Evolutionary conservation across 2,329 filamentous ascomycete genomes (phyloP), one percentile per base, ranked within the genome.

Genomic region (Amylocarpus encephaloides): DNA sequence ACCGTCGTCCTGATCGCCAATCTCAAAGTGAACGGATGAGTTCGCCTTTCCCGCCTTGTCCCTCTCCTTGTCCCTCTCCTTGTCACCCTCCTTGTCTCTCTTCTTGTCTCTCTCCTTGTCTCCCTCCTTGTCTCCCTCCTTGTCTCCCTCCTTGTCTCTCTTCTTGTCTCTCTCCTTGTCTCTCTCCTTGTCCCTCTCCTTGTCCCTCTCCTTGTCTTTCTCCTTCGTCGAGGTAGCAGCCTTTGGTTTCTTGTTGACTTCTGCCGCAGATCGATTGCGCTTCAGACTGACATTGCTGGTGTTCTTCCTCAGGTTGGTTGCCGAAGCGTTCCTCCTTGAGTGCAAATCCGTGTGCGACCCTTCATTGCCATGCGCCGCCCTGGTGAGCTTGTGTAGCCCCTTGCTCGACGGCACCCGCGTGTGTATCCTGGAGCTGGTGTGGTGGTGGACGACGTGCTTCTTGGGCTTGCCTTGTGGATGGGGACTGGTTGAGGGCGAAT

Each of bases 21-120:
- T 71, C 59, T 83, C 79, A 59, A 85, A 85, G 61, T 82, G 80
- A 30, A 84, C 81, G 55, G 78, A 75, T 11, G 72, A 68, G 19
- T 74, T 71, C 50, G 76, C 74, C 63, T 79, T 80, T 44, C 26
- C 36, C 6, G 13, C 80, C 69, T 59, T 72, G 74, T 55, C 73
- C 72, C 10, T 61, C 57, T 36, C 43, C 43, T 46, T n/a, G n/a
- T n/a, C n/a, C n/a, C n/a, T n/a, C n/a, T n/a, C n/a, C n/a, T n/a
- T n/a, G n/a, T n/a, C n/a, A n/a, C 26, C 36, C 6, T 15, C 80
- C 69, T 59, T 72, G 74, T 55, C 73, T 72, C 10, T 61, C 57
- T 36, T 32, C 43, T 46, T n/a, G n/a, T 79, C 80, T 44, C 26
- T 42, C 6, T 15, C 80, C 69, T 59, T 72, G 74, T 55, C 73